A percentile compares a stretch with the other conserved stretches of the same genome.
Conservation (phyloP, 768 basidiomycete genomes). For the Leccinellum luteum region DNA sequence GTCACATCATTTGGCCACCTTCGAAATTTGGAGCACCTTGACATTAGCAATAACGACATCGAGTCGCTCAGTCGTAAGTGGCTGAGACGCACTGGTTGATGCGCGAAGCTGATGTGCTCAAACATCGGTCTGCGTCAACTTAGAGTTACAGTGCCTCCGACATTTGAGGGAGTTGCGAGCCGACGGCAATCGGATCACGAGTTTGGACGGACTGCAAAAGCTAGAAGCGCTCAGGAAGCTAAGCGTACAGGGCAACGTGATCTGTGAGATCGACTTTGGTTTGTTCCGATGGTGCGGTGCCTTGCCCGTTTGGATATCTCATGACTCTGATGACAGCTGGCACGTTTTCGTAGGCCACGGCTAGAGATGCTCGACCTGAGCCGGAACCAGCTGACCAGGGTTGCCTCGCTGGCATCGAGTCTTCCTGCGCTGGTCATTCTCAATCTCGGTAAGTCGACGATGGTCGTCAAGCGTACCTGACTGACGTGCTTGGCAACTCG, state of each 20-base stretch:
- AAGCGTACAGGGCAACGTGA: conserved; percentile 72
- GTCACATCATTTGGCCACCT: conserved; percentile 89
- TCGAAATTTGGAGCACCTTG: conserved; percentile 80
- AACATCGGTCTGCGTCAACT: conserved; percentile 12
- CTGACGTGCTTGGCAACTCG: conserved; percentile 16
- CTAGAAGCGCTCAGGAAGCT: conserved; percentile 84
- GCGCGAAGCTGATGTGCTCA: background rate
- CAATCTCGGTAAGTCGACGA: conserved; percentile 71
- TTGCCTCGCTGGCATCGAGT: conserved; percentile 56
- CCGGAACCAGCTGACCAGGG: conserved; percentile 60
- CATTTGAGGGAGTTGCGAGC: conserved; percentile 87
- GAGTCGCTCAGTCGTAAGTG: conserved; percentile 83
- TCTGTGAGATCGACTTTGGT: conserved; percentile 59
- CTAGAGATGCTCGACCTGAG: conserved; percentile 84
- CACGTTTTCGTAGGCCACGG: conserved; percentile 39
- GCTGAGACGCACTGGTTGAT: background rate
- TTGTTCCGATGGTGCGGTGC: conserved; percentile 60
- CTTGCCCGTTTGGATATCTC: conserved; percentile 7
- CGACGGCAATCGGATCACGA: conserved; percentile 80
- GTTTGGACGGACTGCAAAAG: conserved; percentile 70
- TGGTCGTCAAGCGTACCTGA: conserved; percentile 11
- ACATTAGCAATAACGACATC: conserved; percentile 87
- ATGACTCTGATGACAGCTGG: conserved; percentile 10
- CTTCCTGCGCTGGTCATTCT: conserved; percentile 65
- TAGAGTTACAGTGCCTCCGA: conserved; percentile 81